Evolutionary conservation across 2,329 filamentous ascomycete genomes (phyloP), one percentile per base, ranked within the genome.

Genomic region (Sporothrix sp.): DNA sequence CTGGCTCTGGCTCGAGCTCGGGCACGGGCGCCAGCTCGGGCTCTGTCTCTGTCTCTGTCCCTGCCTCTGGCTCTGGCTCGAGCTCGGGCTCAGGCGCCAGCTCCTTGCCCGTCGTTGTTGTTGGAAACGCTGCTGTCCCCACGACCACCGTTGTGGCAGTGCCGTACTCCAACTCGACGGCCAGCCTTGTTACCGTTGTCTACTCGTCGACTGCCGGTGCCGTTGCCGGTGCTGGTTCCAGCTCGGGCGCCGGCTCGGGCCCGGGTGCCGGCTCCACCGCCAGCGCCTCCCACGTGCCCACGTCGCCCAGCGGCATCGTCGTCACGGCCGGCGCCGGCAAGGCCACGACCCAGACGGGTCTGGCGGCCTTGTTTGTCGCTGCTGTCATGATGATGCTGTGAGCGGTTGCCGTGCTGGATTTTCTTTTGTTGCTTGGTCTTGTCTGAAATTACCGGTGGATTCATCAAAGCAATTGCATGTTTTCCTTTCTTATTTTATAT

Each of bases 301-400:
- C 45, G 9, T 39, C 49, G 20, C 43, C 42, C 11, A 51, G 35
- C 43, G 21, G 32, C n/a, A 7, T 11, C 13, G 44, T 49, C 9
- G 53, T 57, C 13, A 55, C 55, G 27, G 53, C 53, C n/a, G 53
- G 51, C 27, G 55, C 55, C 23, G 43, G 51, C 38, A 46, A 48
- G 38, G 20, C 51, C 20, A 39, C 53, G 14, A 18, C 38, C 52
- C 54, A 53, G 25, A 37, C 54, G 44, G 46, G 54, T 16, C 39
- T 54, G 40, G 51, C 39, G 2, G 52, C 40, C 5, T 23, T 54
- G 16, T 20, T 53, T 27, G 35, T 37, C 30, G 52, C 46, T 9
- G 56, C 33, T 18, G 45, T 50, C 13, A 46, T 51, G 45, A 44
- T 57, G 55, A 44, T 54, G 50, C 25, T 55, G 47, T 54, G 49